phyloP scores from a whole-genome alignment of 2,329 filamentous ascomycete genomes.

The Cytospora piceicola region DNA sequence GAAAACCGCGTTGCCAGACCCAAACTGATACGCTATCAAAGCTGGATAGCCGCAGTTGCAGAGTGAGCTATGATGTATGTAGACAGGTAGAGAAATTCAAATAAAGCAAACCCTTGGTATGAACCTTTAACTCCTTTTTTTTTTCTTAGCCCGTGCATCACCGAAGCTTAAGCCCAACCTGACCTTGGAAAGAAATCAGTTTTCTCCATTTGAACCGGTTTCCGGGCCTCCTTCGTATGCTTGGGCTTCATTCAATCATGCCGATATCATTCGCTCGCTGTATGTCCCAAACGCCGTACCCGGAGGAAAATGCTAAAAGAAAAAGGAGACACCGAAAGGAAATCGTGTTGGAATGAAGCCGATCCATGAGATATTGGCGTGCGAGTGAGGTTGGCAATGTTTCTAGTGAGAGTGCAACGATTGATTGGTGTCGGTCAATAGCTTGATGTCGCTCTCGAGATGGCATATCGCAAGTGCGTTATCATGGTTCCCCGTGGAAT shows the following conservation, averaged over 20 bases:
- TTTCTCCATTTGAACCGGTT: conserved; percentile 22
- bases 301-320: conserved; percentile 13
- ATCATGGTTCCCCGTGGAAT: background rate
- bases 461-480: background rate
- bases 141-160: conserved; percentile 17
- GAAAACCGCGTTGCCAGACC: conserved; percentile 15
- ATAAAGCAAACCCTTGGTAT: conserved; percentile 22
- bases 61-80: conserved; percentile 10
- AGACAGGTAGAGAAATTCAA: conserved; percentile 13
- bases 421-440: background rate
- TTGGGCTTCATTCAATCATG: conserved; percentile 29
- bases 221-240: conserved; percentile 31
- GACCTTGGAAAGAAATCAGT: conserved; percentile 6
- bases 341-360: conserved; percentile 1
- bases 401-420: background rate
- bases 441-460: background rate
- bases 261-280: conserved; percentile 26
- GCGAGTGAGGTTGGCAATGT: background rate
- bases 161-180: conserved; percentile 5
- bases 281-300: conserved; percentile 23
- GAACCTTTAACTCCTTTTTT: conserved; percentile 25
- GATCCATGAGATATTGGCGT: background rate
- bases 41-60: conserved; percentile 24
- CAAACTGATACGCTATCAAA: conserved; percentile 27
- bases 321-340: conserved; percentile 12